A percentile compares a stretch with the other conserved stretches of the same genome.
phyloP scores from a whole-genome alignment of 2,329 filamentous ascomycete species.

The Aspergillus jensenii region DNA sequence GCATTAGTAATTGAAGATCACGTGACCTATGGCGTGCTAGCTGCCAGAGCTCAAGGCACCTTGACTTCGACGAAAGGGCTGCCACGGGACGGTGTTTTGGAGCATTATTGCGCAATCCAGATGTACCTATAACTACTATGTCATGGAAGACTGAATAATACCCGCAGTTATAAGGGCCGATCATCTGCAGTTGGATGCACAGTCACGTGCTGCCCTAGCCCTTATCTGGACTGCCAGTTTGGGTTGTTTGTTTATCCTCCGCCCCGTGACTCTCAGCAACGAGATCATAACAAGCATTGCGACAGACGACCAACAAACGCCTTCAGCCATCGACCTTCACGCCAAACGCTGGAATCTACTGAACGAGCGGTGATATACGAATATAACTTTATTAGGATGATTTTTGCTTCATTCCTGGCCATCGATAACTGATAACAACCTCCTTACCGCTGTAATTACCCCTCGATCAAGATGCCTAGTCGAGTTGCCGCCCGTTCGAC shows the following conservation, averaged over 20 bases:
- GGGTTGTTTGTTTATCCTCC: conserved; percentile 40
- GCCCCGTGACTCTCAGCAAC: conserved; percentile 24
- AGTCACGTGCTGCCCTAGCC: conserved; percentile 29
- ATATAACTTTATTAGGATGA: conserved; percentile 17
- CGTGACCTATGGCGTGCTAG: conserved; percentile 1
- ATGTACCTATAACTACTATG: too few species aligned
- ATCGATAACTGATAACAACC: conserved; percentile 7
- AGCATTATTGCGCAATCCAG: neutral
- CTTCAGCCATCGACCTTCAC: neutral
- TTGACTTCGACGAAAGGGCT: neutral
- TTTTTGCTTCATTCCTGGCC: neutral
- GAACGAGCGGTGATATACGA: neutral
- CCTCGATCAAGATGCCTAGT: conserved; percentile 36
- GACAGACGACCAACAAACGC: neutral
- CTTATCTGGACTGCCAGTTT: conserved; percentile 40
- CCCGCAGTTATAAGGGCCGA: neutral
- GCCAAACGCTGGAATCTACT: neutral
- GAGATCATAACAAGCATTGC: conserved; percentile 6
- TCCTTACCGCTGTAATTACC: conserved; percentile 14
- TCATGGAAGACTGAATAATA: neutral
- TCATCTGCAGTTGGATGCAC: too few species aligned
- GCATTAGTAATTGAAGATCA: conserved; percentile 19
- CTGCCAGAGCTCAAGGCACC: neutral
- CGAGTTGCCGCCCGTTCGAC: conserved; percentile 41
- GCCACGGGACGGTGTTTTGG: neutral